Conservation (phyloP, 139 green algal genomes). For the Tetradesmus lagerheimii region DNA sequence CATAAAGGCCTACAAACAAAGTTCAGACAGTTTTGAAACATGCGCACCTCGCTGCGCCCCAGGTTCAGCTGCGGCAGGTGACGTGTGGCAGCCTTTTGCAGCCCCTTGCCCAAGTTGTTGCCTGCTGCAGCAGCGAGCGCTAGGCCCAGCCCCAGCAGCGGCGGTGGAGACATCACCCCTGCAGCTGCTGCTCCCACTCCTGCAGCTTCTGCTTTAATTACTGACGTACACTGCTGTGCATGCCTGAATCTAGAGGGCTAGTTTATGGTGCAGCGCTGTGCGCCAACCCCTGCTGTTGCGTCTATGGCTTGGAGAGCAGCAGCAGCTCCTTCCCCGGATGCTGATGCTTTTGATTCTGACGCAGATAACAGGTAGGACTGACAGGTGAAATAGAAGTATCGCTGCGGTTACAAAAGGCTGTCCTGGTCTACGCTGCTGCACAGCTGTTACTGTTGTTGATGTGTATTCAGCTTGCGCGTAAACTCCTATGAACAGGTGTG, state of each 20-base stretch:
- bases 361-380: neutral
- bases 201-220: neutral
- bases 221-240: neutral
- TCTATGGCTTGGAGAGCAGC: too few species aligned
- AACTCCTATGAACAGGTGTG: neutral
- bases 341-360: too few species aligned
- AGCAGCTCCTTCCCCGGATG: too few species aligned
- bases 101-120: constrained; percentile 90
- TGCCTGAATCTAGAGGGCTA: neutral
- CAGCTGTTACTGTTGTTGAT: neutral
- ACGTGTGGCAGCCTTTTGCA: constrained; percentile 84
- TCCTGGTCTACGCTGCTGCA: neutral
- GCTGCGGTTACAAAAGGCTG: neutral
- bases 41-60: constrained; percentile 20
- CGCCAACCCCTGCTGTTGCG: too few species aligned
- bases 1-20: too few species aligned
- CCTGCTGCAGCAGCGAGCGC: constrained; percentile 81
- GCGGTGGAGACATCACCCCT: neutral
- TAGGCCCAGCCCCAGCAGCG: constrained; percentile 51
- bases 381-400: neutral
- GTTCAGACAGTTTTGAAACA: too few species aligned
- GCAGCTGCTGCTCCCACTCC: neutral
- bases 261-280: neutral
- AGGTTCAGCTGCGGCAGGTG: constrained; percentile 71
- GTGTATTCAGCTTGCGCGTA: neutral